Percentiles rank a stretch among this genome's conserved stretches.
Conservation (phyloP, 495 filamentous ascomycete species). For the Neurospora sp. region DNA sequence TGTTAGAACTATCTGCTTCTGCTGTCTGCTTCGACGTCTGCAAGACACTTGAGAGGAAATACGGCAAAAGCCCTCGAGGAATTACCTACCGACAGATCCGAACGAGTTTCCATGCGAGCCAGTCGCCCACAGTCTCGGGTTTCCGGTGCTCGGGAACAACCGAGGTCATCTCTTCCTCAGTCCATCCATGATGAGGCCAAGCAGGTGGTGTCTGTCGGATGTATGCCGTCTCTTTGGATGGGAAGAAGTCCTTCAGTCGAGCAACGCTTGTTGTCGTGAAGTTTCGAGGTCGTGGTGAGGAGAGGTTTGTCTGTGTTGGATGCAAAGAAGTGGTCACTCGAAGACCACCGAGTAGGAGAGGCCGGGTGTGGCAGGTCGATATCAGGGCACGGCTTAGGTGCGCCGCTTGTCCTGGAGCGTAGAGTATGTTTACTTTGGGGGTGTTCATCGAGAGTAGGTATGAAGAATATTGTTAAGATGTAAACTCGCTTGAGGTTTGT, state of each 20-base stretch:
- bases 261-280: conserved; percentile 33
- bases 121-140: conserved; percentile 29
- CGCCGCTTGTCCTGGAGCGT: conserved; percentile 24
- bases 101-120: conserved; percentile 37
- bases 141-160: conserved; percentile 31
- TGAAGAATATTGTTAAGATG: neutral
- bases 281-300: conserved; percentile 8
- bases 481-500: neutral
- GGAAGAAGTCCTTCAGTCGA: conserved; percentile 38
- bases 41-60: neutral
- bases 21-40: neutral
- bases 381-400: conserved; percentile 20
- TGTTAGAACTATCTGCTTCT: neutral
- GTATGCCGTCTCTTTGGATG: conserved; percentile 32
- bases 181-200: conserved; percentile 60
- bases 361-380: conserved; percentile 11
- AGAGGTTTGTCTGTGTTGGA: neutral
- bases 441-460: conserved; percentile 17
- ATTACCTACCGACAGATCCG: conserved; percentile 18
- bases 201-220: conserved; percentile 45
- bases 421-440: conserved; percentile 21
- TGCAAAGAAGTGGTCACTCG: conserved; percentile 8
- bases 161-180: conserved; percentile 35
- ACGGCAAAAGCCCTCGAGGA: neutral
- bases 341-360: conserved; percentile 11